Evolutionary conservation across 345 rosid species (phyloP), one percentile per base, ranked within the genome.

Genomic region (Citrus mangshanensis): DNA sequence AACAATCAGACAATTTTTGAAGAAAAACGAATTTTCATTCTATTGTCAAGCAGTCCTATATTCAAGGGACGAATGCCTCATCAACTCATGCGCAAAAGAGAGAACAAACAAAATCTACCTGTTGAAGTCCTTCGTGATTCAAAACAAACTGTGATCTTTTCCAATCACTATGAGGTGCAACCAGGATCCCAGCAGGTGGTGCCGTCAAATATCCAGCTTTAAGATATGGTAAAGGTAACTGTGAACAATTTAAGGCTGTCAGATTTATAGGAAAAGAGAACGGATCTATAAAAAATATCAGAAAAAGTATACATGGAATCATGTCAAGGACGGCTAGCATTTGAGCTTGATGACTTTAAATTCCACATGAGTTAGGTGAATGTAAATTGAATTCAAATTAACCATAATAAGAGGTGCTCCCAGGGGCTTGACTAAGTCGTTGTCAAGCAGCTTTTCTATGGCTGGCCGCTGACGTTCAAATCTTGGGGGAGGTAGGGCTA

Each of bases 111-210:
- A 64, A 59, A 13, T 68, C 49, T 87, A 93, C 98, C 97, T 91
- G 97, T 70, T 89, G 90, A 80, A 95, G 98, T 70, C 89, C 88
- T 87, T 95, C 98, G 61, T 95, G 94, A 85, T 91, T 89, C 81
- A 95, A 86, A 80, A 90, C 82, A 77, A 95, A 93, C 78, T 91
- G 93, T 13, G 94, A 83, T 75, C 88, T 87, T 81, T 86, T 93
- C 98, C 98, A 95, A 78, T 95, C 98, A 86, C 87, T 81, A 80
- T 95, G 98, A 70, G 98, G 97, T n/a, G 98, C 97, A 35, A 93
- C 85, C 8, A 80, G 76, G 75, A 84, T 83, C 9, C 95, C 98
- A 32, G 84, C 94, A 1, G 97, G 98, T 63, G 97, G 91, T 80
- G 95, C 97, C 49, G 82, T 88, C 62, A 95, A 83, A 86, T 93